phyloP scores from a whole-genome alignment of 106 monocot genomes.

The Acanthochlamys bracteata region DNA sequence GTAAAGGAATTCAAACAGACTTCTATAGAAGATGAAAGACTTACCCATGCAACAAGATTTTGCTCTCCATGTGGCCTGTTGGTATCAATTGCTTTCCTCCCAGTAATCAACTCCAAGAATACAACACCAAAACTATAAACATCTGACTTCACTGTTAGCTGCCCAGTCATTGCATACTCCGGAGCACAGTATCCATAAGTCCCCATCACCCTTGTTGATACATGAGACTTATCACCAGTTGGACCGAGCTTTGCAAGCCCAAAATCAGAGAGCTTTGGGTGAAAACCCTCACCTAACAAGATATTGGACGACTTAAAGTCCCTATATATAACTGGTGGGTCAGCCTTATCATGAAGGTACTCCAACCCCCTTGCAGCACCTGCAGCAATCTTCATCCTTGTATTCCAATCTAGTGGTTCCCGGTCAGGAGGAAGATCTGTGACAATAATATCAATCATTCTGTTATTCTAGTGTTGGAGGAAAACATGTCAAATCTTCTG shows the following conservation, averaged over 20 bases:
- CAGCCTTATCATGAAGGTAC: conserved; percentile 31
- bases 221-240: conserved; percentile 31
- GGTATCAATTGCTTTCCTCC: conserved; percentile 27
- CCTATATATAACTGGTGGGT: conserved; percentile 27
- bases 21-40: background rate
- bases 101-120: conserved; percentile 33
- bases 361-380: conserved; percentile 34
- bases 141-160: conserved; percentile 32
- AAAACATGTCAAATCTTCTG: background rate
- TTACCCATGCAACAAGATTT: conserved; percentile 30
- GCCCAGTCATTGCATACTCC: conserved; percentile 38
- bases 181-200: conserved; percentile 36
- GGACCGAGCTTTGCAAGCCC: conserved; percentile 35
- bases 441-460: background rate
- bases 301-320: conserved; percentile 38
- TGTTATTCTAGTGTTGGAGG: background rate
- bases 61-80: conserved; percentile 20
- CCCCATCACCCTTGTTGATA: conserved; percentile 33
- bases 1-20: no score
- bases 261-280: conserved; percentile 33
- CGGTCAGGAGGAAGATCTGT: conserved; percentile 29
- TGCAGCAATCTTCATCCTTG: conserved; percentile 32
- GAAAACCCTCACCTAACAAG: conserved; percentile 22
- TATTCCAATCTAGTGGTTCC: conserved; percentile 30
- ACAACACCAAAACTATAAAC: conserved; percentile 36